A percentile compares a stretch with the other conserved stretches of the same genome.
Conservation (phyloP, 2,329 filamentous ascomycete genomes). For the Cercospora sojina region DNA sequence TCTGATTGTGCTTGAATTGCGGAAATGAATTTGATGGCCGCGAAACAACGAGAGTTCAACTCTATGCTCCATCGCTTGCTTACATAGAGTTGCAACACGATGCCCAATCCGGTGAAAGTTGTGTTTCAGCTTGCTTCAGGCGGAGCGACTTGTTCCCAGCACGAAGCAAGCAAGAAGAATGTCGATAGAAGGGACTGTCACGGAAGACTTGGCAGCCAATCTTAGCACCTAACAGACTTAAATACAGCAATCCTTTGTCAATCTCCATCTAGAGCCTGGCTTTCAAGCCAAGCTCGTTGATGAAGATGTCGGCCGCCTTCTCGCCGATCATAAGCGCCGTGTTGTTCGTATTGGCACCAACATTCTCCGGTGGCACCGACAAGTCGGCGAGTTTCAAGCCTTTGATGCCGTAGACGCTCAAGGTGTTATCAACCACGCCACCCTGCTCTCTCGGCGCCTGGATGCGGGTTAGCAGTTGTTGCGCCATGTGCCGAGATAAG, state of each 20-base stretch:
- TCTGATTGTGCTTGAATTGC: background rate
- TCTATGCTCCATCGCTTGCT: background rate
- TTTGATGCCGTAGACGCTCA: constrained; percentile 43
- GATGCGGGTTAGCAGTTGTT: constrained; percentile 38
- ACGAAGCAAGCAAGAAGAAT: background rate
- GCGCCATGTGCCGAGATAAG: background rate
- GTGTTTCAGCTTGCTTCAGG: background rate
- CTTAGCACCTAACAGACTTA: background rate
- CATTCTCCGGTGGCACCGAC: constrained; percentile 42
- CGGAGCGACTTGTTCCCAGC: background rate
- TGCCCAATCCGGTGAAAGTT: background rate
- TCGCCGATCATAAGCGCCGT: constrained; percentile 46
- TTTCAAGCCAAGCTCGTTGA: constrained; percentile 39
- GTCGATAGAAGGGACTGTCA: background rate
- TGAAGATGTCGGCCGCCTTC: constrained; percentile 44
- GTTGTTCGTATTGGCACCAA: constrained; percentile 50
- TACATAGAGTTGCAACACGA: background rate
- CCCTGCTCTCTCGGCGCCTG: constrained; percentile 39
- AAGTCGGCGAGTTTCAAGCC: constrained; percentile 47
- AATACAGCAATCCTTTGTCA: background rate
- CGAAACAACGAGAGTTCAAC: background rate
- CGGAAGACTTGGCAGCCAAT: background rate
- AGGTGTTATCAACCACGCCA: constrained; percentile 42
- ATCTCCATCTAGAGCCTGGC: constrained; percentile 11
- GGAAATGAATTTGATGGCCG: background rate